Evolutionary conservation across 2,329 filamentous ascomycete genomes (phyloP), one percentile per base, ranked within the genome.

Genomic region (Trichophyton simii): DNA sequence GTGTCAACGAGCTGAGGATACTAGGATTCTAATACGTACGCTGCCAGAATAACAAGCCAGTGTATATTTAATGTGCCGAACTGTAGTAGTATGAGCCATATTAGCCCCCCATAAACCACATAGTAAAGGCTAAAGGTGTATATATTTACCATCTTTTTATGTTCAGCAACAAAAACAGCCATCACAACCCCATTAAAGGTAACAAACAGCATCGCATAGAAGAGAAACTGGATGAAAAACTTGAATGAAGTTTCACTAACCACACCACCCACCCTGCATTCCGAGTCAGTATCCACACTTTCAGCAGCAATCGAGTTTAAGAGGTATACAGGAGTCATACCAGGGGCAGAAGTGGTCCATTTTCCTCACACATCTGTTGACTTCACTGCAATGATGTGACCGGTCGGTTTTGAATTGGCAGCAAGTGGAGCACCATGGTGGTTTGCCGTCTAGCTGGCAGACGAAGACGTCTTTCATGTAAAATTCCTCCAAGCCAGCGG

Each of bases 341-440:
- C 85, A 97, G 0, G 92, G 94, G 69, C 94, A 99, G 68, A 91
- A 94, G 70, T 97, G 92, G 65, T 97, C 92, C 87, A 96, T 94
- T 69, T 94, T 94, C 46, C 82, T 78, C 22, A 95, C 87, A 69
- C 92, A 97, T 50, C 90, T 82, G 58, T 84, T 84, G 11, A 94
- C 78, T 70, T 95, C 89, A 59, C 86, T 86, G 69, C 88, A 95
- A 73, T 97, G 92, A 71, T 96, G 91, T 1, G 87, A 83, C 2
- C 92, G 82, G 69, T 96, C 92, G 0, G 88, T 85, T 73, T 96
- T 97, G 84, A 88, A 96, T 65, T 87, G 89, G 61, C 83, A 83
- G 72, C 92, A 99, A 59, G 83, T 82, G 3, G 85, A 86, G 75
- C 92, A 99, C 85, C 89, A 97, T 36, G 84, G 83, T 0, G 92